phyloP scores from a whole-genome alignment of 1,284 basidiomycete genomes.

The Taiwanofungus camphoratus region DNA sequence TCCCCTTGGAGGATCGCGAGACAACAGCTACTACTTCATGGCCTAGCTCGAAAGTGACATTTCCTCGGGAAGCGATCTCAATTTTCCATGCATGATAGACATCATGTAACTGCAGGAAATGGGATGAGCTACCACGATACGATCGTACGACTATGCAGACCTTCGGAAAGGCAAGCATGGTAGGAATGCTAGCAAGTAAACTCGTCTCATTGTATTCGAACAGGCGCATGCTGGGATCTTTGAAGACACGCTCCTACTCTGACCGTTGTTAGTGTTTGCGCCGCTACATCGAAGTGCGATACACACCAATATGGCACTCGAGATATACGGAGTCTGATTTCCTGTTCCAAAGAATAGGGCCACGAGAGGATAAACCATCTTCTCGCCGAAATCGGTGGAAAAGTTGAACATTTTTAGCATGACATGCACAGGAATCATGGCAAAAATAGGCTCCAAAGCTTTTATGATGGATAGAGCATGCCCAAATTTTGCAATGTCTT shows the following conservation, averaged over 20 bases:
- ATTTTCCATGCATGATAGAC: constrained; percentile 44
- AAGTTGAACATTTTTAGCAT: constrained; percentile 55
- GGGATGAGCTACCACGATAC: constrained; percentile 28
- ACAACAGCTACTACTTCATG: constrained; percentile 38
- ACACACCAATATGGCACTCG: constrained; percentile 42
- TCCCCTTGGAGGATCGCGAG: constrained; percentile 18
- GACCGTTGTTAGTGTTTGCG: neutral
- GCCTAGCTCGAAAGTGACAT: constrained; percentile 36
- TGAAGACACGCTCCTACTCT: constrained; percentile 46
- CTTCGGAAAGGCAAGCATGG: constrained; percentile 30
- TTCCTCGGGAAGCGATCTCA: constrained; percentile 36
- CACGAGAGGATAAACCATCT: constrained; percentile 52
- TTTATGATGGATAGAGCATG: constrained; percentile 49
- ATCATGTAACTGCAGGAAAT: constrained; percentile 32
- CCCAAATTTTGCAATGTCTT: constrained; percentile 57
- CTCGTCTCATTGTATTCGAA: constrained; percentile 30
- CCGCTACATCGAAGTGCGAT: neutral
- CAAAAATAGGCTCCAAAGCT: constrained; percentile 48
- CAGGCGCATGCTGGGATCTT: constrained; percentile 51
- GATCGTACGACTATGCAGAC: constrained; percentile 31
- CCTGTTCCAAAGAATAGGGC: constrained; percentile 59
- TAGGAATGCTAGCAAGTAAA: constrained; percentile 29
- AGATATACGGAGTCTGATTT: constrained; percentile 55
- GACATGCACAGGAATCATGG: constrained; percentile 53
- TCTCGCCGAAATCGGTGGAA: constrained; percentile 51